phyloP scores from a whole-genome alignment of 768 basidiomycete species.

The Fomitopsis serialis region DNA sequence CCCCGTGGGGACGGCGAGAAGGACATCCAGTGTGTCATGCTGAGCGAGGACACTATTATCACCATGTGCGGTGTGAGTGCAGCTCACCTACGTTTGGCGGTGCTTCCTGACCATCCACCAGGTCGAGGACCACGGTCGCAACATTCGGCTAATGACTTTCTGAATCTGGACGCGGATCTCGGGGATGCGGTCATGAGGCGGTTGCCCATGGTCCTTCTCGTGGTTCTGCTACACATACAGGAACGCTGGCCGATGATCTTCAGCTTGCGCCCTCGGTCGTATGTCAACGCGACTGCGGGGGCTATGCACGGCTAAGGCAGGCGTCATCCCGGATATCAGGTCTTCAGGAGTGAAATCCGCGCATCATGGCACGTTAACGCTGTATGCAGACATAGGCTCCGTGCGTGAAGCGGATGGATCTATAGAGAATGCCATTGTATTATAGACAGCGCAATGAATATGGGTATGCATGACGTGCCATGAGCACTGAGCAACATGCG shows the following conservation, averaged over 20 bases:
- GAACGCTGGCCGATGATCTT: neutral
- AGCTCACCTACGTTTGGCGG: neutral
- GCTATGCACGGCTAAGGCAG: neutral
- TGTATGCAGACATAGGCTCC: neutral
- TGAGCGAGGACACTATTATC: conserved; percentile 52
- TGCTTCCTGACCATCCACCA: neutral
- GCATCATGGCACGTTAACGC: neutral
- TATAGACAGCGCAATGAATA: neutral
- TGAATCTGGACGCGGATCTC: conserved; percentile 3
- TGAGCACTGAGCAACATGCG: neutral
- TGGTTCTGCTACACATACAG: neutral
- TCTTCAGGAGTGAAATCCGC: neutral
- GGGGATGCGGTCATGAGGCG: neutral
- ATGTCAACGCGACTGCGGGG: neutral
- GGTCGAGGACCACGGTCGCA: conserved; percentile 7
- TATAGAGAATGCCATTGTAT: neutral
- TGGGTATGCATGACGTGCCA: neutral
- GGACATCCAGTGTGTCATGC: conserved; percentile 34
- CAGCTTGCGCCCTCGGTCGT: neutral
- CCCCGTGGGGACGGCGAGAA: conserved; percentile 5
- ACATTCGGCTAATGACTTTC: conserved; percentile 21
- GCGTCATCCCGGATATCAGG: neutral
- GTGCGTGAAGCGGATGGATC: neutral
- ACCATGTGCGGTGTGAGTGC: conserved; percentile 30
- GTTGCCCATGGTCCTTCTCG: too few species aligned